Conservation (phyloP, 805 yeast species). For the Yarrowia keelungensis region DNA sequence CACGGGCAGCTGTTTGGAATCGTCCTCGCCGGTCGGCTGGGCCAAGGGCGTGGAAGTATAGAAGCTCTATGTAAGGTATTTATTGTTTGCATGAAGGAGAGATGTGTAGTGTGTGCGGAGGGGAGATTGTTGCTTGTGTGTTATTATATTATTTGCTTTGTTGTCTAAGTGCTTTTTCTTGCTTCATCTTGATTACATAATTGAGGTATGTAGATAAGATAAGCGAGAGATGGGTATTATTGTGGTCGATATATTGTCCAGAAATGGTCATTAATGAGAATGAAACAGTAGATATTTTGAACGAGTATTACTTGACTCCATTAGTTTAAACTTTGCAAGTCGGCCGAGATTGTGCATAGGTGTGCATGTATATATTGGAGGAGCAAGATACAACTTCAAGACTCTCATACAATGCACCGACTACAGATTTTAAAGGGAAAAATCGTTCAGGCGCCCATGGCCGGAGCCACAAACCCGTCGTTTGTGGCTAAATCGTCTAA, state of each 20-base stretch:
- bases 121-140: not conserved
- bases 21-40: conserved; percentile 34
- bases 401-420: not conserved
- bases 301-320: not conserved
- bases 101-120: too few species aligned
- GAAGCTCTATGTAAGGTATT: conserved; percentile 39
- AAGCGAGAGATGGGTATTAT: too few species aligned
- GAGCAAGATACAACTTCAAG: too few species aligned
- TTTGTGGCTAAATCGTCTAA: conserved; percentile 55
- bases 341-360: conserved; percentile 29
- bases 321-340: conserved; percentile 1
- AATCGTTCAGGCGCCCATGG: conserved; percentile 66
- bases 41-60: conserved; percentile 38
- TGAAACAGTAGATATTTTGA: too few species aligned
- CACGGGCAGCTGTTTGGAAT: conserved; percentile 35
- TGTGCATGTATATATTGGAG: not conserved
- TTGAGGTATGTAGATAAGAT: too few species aligned
- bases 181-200: too few species aligned
- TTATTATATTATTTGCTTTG: not conserved
- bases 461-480: conserved; percentile 58
- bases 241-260: too few species aligned
- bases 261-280: too few species aligned
- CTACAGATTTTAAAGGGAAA: conserved; percentile 6
- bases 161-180: not conserved
- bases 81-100: conserved; percentile 24